Evolutionary conservation across 441 rosid species (phyloP), one percentile per base, ranked within the genome.

Genomic region (Populus hybrid): DNA sequence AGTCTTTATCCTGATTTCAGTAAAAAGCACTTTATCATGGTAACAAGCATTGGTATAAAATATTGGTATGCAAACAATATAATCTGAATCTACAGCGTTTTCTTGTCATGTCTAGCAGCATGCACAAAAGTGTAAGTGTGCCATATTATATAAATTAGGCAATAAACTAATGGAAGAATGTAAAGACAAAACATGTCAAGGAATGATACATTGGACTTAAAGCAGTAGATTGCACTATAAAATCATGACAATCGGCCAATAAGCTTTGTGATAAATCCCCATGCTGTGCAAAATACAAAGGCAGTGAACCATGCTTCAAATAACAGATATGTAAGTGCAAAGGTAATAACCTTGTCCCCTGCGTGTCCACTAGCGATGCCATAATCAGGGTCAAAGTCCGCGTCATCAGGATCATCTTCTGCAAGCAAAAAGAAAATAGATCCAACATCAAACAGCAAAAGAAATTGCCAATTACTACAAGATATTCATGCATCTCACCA

Each of bases 321-420:
- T 42, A 46, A 50, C 36, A 75, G 28, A 35, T 42, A 75, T 16
- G 28, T 24, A 7, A 57, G 35, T 30, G 12, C 34, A 78, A 38
- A 4, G 46, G 71, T 6, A 32, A 74, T 80, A 72, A 95, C 99
- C 99, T 94, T 90, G 75, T 80, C 89, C 69, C 80, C 83, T 35
- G 81, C 46, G 65, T 75, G 87, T 75, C 75, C 83, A 65, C 87
- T 83, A 28, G 83, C 73, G 70, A 74, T 87, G 79, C 87, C 90
- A 77, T 84, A 84, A 78, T 90, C 88, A 73, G 98, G 99, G 84
- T 92, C 97, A 82, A 94, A 95, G 80, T 95, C 99, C 28, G 89
- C 97, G 84, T 95, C 99, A 82, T 92, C 94, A 69, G 97, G 98
- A 87, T 95, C 99, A 90, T 95, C 97, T 83, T 85, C 98, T 95